phyloP scores from a whole-genome alignment of 495 filamentous ascomycete species.

The Aspergillus sclerotioniger region DNA sequence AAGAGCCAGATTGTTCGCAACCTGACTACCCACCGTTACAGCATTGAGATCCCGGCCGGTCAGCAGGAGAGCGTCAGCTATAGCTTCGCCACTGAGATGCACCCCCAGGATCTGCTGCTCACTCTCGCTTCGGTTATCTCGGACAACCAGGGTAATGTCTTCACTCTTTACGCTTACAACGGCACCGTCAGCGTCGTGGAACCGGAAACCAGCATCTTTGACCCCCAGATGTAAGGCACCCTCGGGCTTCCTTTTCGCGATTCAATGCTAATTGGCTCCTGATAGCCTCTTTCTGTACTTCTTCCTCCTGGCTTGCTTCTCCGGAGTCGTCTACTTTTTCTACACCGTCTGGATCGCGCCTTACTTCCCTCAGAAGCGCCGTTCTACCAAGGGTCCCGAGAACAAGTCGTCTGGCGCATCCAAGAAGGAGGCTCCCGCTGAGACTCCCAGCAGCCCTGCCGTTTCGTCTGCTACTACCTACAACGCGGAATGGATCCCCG shows the following conservation, averaged over 20 bases:
- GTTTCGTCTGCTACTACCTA: conserved; percentile 72
- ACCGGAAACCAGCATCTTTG: conserved; percentile 86
- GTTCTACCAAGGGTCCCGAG: conserved; percentile 60
- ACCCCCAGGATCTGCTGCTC: conserved; percentile 83
- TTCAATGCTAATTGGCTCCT: conserved; percentile 2
- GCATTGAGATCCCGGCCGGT: conserved; percentile 73
- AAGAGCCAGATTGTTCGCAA: conserved; percentile 70
- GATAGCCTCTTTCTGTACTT: conserved; percentile 93
- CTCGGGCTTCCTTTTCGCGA: neutral
- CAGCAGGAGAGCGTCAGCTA: conserved; percentile 74
- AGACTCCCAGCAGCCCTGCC: conserved; percentile 66
- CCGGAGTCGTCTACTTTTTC: conserved; percentile 85
- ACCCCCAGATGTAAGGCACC: conserved; percentile 83
- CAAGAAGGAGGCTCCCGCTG: conserved; percentile 69
- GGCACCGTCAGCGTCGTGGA: conserved; percentile 88
- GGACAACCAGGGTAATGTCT: conserved; percentile 62
- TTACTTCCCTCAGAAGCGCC: conserved; percentile 91
- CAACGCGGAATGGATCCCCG: conserved; percentile 96
- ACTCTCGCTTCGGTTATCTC: conserved; percentile 72
- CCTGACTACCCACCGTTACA: conserved; percentile 73
- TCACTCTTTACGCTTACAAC: conserved; percentile 79
- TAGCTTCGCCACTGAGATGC: conserved; percentile 85
- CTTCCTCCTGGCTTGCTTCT: conserved; percentile 76
- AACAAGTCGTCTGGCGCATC: conserved; percentile 50
- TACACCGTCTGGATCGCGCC: conserved; percentile 96